A percentile compares a stretch with the other conserved stretches of the same genome.
Conservation (phyloP, 805 yeast genomes). For the Tetrapisispora phaffii region DNA sequence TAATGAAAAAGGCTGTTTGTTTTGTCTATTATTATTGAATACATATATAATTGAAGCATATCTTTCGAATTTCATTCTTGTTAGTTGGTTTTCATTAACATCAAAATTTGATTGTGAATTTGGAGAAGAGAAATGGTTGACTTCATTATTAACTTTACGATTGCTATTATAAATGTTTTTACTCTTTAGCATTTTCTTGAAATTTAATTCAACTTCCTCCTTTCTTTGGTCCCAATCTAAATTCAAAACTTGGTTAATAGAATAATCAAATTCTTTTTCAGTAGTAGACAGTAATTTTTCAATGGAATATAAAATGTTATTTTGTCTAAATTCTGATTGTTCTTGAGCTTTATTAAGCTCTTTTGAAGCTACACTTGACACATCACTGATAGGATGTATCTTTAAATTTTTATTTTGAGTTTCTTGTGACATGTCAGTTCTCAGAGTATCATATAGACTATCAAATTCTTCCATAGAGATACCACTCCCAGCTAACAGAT, state of each 20-base stretch:
- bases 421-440: not conserved
- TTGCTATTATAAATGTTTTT: constrained; percentile 8
- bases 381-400: not conserved
- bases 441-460: constrained; percentile 36
- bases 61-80: constrained; percentile 53
- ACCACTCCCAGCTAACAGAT: constrained; percentile 82
- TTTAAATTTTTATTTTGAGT: not conserved
- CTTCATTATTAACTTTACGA: not conserved
- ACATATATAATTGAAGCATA: constrained; percentile 63
- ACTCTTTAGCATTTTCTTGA: constrained; percentile 44
- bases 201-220: constrained; percentile 59
- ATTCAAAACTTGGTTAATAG: constrained; percentile 60
- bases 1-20: constrained; percentile 40
- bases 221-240: constrained; percentile 80
- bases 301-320: constrained; percentile 58
- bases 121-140: constrained; percentile 2
- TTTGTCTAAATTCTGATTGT: not conserved
- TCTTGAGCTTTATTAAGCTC: constrained; percentile 58
- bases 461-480: constrained; percentile 78
- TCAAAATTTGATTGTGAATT: constrained; percentile 27
- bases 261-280: constrained; percentile 73
- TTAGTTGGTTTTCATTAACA: constrained; percentile 33
- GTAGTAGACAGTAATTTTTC: constrained; percentile 69
- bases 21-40: constrained; percentile 59
- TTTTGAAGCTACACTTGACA: not conserved